phyloP scores from a whole-genome alignment of 140 eudicot genomes.

The Anethum foeniculum region DNA sequence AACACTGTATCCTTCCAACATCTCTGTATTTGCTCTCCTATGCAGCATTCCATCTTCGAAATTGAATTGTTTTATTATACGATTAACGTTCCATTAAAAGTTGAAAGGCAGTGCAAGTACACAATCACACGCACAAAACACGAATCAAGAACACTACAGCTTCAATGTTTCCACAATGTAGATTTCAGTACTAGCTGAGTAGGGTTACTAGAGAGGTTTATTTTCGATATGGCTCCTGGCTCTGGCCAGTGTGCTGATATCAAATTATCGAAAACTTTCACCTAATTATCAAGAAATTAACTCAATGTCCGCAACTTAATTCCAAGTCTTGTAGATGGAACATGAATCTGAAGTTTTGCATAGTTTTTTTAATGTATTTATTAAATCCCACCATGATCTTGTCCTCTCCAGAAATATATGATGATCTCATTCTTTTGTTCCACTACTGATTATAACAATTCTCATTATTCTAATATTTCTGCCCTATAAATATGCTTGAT shows the following conservation, averaged over 20 bases:
- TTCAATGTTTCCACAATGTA: not conserved
- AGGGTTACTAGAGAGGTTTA: not conserved
- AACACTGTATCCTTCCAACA: conserved; percentile 8
- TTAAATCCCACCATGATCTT: not conserved
- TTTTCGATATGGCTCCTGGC: not conserved
- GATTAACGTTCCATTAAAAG: not conserved
- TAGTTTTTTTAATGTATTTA: not conserved
- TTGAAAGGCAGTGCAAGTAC: not conserved
- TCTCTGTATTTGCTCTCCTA: conserved; percentile 30
- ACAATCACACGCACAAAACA: not conserved
- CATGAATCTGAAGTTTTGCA: not conserved
- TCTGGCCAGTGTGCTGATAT: not conserved
- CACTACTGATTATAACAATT: conserved; percentile 1
- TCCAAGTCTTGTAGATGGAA: not conserved
- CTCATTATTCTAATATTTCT: not conserved
- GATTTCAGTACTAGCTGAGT: not conserved
- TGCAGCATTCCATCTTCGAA: conserved; percentile 28
- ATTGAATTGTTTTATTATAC: not conserved
- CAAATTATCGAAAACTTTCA: not conserved
- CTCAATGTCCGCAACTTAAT: not conserved
- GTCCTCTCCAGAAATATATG: conserved; percentile 14
- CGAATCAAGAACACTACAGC: not conserved
- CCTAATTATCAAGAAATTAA: not conserved
- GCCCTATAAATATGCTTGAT: conserved; percentile 24
- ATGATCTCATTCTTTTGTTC: conserved; percentile 24